Percentiles rank a stretch among this genome's conserved stretches.
phyloP scores from a whole-genome alignment of 495 filamentous ascomycete genomes.

The Xylaria flabelliformis region DNA sequence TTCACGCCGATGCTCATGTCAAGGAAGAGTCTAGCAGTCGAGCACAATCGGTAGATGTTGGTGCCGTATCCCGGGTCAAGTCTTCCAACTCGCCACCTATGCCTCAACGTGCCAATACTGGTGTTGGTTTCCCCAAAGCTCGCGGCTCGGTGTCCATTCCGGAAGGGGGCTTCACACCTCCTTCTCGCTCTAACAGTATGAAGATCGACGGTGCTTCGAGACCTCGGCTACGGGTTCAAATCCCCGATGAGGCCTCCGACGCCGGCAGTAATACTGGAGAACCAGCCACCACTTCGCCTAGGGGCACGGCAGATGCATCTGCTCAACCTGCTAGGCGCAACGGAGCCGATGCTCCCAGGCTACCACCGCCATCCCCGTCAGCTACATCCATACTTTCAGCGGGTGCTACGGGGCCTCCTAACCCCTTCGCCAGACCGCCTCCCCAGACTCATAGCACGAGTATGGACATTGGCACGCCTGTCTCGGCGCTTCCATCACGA shows the following conservation, averaged over 20 bases:
- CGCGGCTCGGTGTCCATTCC: constrained; percentile 62
- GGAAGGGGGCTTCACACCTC: constrained; percentile 64
- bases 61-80: constrained; percentile 54
- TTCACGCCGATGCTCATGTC: constrained; percentile 53
- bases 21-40: constrained; percentile 54
- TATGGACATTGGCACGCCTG: constrained; percentile 90
- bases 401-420: constrained; percentile 89
- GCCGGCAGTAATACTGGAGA: constrained; percentile 76
- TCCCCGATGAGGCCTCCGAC: constrained; percentile 88
- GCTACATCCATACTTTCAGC: constrained; percentile 83
- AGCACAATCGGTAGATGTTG: constrained; percentile 70
- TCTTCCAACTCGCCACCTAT: constrained; percentile 57
- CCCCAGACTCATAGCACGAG: constrained; percentile 63
- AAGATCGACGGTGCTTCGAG: constrained; percentile 64
- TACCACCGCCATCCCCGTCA: constrained; percentile 92
- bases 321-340: constrained; percentile 48
- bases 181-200: constrained; percentile 75
- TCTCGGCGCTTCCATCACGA: constrained; percentile 93
- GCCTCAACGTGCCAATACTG: constrained; percentile 52
- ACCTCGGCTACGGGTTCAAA: constrained; percentile 89
- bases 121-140: constrained; percentile 48
- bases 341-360: constrained; percentile 63
- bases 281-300: constrained; percentile 69
- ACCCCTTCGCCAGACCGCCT: constrained; percentile 86
- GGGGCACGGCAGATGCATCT: constrained; percentile 63